Conservation (phyloP, 73 alveolate species). For the Durusdinium trenchii region DNA sequence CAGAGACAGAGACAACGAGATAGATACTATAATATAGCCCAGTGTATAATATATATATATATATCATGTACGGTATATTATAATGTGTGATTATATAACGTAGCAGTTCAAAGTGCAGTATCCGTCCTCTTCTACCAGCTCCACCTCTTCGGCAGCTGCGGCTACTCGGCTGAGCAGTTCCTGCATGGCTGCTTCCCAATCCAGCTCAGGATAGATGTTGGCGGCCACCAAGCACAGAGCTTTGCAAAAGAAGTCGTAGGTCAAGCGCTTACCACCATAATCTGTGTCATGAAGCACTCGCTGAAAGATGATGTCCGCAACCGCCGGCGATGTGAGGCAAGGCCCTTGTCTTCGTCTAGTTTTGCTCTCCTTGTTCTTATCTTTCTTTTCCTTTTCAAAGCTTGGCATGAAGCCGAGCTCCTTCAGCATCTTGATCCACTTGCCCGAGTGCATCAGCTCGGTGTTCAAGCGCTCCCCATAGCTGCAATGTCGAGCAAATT, state of each 20-base stretch:
- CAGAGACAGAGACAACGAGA: no score
- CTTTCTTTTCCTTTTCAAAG: neutral
- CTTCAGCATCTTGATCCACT: conserved; percentile 93
- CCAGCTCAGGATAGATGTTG: conserved; percentile 61
- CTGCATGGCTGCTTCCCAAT: conserved; percentile 93
- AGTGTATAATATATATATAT: no score
- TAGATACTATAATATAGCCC: no score
- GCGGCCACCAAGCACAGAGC: conserved; percentile 88
- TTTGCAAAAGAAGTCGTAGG: conserved; percentile 89
- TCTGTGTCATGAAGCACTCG: conserved; percentile 93
- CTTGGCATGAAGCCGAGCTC: conserved; percentile 73
- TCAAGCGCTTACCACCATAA: conserved; percentile 91
- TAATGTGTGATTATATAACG: neutral
- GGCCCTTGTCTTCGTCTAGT: neutral
- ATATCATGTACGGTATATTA: no score
- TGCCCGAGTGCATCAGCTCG: conserved; percentile 94
- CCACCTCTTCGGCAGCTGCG: neutral
- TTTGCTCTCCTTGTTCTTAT: neutral
- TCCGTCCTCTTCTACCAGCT: neutral
- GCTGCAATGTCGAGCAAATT: conserved; percentile 90
- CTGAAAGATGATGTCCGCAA: conserved; percentile 81
- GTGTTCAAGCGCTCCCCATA: conserved; percentile 87
- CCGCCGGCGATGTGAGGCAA: conserved; percentile 46
- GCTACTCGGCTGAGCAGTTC: conserved; percentile 75
- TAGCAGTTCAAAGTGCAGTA: no score